Evolutionary conservation across 352 stramenopile genomes (phyloP).

Genomic region (Globisporangium lucens): DNA sequence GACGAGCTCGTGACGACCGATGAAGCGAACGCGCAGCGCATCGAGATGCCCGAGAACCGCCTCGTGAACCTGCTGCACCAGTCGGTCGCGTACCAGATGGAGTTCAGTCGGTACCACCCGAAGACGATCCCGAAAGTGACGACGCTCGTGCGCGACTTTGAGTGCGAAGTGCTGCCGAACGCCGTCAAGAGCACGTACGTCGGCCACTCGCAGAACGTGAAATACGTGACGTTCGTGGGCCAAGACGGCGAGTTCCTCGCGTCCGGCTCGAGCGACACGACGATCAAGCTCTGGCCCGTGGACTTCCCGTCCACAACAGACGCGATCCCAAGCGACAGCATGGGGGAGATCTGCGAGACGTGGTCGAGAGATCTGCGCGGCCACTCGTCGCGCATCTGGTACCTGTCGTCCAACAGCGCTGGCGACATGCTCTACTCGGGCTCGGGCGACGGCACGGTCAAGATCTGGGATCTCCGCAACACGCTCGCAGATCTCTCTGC

Average conservation of each 20-base stretch:
- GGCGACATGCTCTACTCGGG: conserved; percentile 73
- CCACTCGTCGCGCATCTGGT: conserved; percentile 85
- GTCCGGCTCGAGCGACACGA: conserved; percentile 82
- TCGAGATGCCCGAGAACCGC: conserved; percentile 68
- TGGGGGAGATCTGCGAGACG: conserved; percentile 48
- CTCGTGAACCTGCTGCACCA: conserved; percentile 82
- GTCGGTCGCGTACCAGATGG: conserved; percentile 88
- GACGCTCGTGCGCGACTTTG: conserved; percentile 81
- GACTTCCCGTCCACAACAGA: conserved; percentile 32
- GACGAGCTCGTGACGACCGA: conserved; percentile 64
- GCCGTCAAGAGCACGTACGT: conserved; percentile 84
- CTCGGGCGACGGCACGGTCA: conserved; percentile 81
- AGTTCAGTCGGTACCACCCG: conserved; percentile 86
- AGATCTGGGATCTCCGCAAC: conserved; percentile 81
- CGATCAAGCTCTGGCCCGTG: conserved; percentile 83
- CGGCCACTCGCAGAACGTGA: conserved; percentile 86
- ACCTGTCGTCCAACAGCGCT: conserved; percentile 57
- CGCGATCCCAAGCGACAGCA: conserved; percentile 10
- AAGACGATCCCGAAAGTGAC: conserved; percentile 85
- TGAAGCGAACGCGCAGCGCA: conserved; percentile 25
- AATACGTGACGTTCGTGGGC: conserved; percentile 85
- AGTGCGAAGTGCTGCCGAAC: conserved; percentile 85
- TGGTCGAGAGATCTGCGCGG: conserved; percentile 65
- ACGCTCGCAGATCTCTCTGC: conserved; percentile 34
- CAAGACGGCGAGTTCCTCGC: conserved; percentile 81